phyloP scores from a whole-genome alignment of 176 grass and related monocot species.

The Avena eriantha region DNA sequence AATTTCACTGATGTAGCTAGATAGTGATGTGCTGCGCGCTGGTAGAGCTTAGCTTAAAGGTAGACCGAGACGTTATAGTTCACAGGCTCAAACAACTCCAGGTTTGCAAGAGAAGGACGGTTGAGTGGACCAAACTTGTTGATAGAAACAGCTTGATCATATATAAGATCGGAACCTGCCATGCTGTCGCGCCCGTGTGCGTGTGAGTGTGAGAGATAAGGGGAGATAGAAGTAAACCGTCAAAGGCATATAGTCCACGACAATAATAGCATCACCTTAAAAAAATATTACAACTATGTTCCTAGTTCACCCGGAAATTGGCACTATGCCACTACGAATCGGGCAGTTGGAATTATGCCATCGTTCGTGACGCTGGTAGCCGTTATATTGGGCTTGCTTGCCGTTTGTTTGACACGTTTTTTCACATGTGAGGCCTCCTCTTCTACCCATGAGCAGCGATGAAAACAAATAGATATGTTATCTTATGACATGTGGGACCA shows the following conservation, averaged over 20 bases:
- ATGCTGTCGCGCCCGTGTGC: neutral
- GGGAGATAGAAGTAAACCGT: neutral
- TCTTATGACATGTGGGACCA: no score
- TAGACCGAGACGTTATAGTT: neutral
- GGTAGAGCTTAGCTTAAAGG: slow-evolving; percentile 5
- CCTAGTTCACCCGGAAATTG: no score
- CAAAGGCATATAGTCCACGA: neutral
- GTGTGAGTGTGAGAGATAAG: neutral
- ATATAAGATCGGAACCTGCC: neutral
- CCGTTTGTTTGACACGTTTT: no score
- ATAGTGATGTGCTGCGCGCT: neutral
- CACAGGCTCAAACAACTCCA: no score
- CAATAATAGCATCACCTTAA: neutral
- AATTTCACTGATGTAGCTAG: neutral
- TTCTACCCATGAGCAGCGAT: no score
- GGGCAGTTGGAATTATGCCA: no score
- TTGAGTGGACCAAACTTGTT: slow-evolving; percentile 42
- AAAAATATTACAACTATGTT: neutral
- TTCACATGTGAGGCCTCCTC: no score
- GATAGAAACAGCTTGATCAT: neutral
- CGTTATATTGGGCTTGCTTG: no score
- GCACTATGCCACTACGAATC: no score
- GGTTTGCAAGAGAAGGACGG: neutral
- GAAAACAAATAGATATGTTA: no score
- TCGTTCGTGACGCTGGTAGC: no score